Base-by-base conservation (phyloP, 345 rosid species). In the Salix caprea region DNA sequence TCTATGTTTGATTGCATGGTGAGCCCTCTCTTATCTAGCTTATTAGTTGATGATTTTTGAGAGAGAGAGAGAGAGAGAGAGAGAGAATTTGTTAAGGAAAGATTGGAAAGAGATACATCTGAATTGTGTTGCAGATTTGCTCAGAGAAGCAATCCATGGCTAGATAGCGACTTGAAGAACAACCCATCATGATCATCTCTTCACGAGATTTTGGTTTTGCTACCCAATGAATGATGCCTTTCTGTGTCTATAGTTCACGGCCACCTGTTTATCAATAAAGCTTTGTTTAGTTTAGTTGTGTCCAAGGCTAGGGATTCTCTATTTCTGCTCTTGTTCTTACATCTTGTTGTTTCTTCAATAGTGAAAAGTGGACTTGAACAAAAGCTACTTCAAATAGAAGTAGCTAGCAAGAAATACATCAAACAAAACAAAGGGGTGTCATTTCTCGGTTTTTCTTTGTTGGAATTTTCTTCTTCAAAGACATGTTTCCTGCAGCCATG, bases 131-230 rank as follows among this genome's bases (percentile, higher is more conserved):
- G 72, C 86, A 84, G 87, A 77, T 74, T 75, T 82, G 70, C 80
- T 79, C 86, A 84, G 86, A 84, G 77, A 81, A 82, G 84, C 77
- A 79, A 87, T 84, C 87, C 87, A 84, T 82, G 85, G 82, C 76
- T 79, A 78, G 91, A 90, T 81, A 88, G 92, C 67, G 93, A 88
- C 90, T 84, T 81, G 81, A 85, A 88, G 94, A 90, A 89, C 85
- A 92, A 89, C 69, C 84, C 87, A 84, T 90, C 93, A 85, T 87
- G 79, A 71, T 70, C 85, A 74, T 87, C 87, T 81, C 89, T 83
- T 84, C 90, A 85, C 85, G 89, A 87, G 88, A 84, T 86, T 80
- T 83, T 81, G 82, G 87, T 87, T 87, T 89, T 82, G 85, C 86
- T 78, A 82, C 80, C 89, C 88, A 86, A 84, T 80, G 87, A 87